Base-by-base conservation (phyloP, 2,329 filamentous ascomycete genomes). In the Sporothrix euskadiensis region DNA sequence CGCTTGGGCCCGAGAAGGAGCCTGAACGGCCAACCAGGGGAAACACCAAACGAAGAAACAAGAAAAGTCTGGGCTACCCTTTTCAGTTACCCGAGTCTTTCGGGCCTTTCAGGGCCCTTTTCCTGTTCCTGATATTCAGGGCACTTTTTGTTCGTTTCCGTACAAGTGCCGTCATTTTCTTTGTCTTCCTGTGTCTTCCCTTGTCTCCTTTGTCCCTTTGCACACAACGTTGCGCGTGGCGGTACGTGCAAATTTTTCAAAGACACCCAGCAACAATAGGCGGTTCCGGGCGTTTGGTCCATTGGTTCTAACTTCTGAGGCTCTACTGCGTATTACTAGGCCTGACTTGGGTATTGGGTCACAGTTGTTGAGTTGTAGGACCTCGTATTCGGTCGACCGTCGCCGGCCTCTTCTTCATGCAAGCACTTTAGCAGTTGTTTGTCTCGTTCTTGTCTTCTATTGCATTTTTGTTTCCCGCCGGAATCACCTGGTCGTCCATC, bases 161-260 rank as follows among this genome's bases (percentile, higher is more conserved):
- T 56, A 1, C 35, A 35, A 35, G 35, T 35, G 35, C 3, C 35
- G 35, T 35, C 35, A 35, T 41, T 63, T 22, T 9, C 32, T n/a
- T n/a, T 12, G 59, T 41, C 16, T 41, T 63, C 22, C 12, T 22
- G 30, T 30, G 16, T 30, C 39, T 47, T 22, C n/a, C 12, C n/a
- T 0, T 19, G 10, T 19, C 19, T 47, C 41, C 49, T 69, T 56
- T 56, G 30, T 69, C 47, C n/a, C 49, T 56, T 41, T 44, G 65
- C 47, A 52, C 54, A 71, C 69, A 71, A 71, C 69, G 69, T 71
- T 71, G 69, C 69, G 39, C 30, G 54, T 71, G 69, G 69, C 69
- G 69, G 69, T 59, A 71, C 52, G 66, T 12, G 41, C 30, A 19
- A 41, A 49, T 49, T 30, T 26, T 26, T 14, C 52, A n/a, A 26